These are phyloP conservation scores for Amaranthus cruentus DNA, from an alignment of 148 eudicot species.

Conservation along the genomic window DNA sequence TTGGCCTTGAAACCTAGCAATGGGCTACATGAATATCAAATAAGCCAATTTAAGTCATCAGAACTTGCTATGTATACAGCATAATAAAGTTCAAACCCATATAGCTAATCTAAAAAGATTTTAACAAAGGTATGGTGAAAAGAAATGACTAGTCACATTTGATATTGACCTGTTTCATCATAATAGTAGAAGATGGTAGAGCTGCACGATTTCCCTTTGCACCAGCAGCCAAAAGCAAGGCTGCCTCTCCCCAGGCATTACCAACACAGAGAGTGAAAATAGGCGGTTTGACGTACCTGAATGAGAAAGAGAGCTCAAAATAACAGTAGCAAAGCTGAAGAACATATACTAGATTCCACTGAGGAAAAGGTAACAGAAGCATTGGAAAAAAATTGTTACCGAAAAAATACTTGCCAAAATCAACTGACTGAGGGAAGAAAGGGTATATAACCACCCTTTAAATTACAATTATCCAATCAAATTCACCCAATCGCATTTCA, in stretches of 20 bases:
- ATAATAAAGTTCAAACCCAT: not conserved
- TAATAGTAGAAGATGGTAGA: conserved; percentile 88
- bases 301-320: conserved; percentile 14
- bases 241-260: conserved; percentile 99
- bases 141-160: conserved; percentile 2
- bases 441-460: too few species aligned
- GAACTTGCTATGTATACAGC: conserved; percentile 9
- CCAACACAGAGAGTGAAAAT: conserved; percentile 88
- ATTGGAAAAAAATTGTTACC: not conserved
- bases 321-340: not conserved
- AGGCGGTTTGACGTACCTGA: conserved; percentile 73
- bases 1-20: conserved; percentile 83
- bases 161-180: conserved; percentile 70
- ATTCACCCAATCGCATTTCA: too few species aligned
- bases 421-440: not conserved
- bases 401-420: not conserved
- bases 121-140: not conserved
- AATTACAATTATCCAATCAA: too few species aligned
- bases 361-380: not conserved
- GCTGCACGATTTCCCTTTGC: conserved; percentile 91
- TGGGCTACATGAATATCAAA: conserved; percentile 61
- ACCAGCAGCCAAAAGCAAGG: conserved; percentile 94
- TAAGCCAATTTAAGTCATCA: conserved; percentile 8
- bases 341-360: not conserved
- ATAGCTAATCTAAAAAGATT: not conserved